phyloP scores from a whole-genome alignment of 2,329 filamentous ascomycete species.

The Chrysoporthe austroafricana region DNA sequence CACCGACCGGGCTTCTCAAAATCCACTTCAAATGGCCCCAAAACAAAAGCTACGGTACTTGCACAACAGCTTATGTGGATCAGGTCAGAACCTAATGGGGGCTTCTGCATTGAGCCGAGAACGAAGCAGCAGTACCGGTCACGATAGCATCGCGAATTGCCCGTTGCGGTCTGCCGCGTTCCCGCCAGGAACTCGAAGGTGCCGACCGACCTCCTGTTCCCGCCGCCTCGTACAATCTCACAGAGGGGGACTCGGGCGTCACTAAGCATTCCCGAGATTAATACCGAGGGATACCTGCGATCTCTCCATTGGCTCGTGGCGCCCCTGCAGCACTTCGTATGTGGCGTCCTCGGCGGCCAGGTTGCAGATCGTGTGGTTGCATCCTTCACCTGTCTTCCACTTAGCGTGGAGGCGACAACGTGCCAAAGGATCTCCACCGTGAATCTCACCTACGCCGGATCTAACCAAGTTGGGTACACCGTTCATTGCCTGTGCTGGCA shows the following conservation, averaged over 20 bases:
- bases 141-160: not conserved
- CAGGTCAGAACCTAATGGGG: slow-evolving; percentile 3
- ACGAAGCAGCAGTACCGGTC: not conserved
- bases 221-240: not conserved
- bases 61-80: slow-evolving; percentile 8
- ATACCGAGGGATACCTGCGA: slow-evolving; percentile 10
- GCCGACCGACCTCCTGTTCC: not conserved
- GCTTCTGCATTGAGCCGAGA: not conserved
- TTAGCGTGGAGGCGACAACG: slow-evolving; percentile 22
- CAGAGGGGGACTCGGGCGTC: slow-evolving; percentile 9
- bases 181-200: not conserved
- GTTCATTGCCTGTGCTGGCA: slow-evolving; percentile 14
- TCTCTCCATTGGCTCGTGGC: slow-evolving; percentile 9
- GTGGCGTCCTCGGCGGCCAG: slow-evolving; percentile 21
- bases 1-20: slow-evolving; percentile 4
- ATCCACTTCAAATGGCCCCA: slow-evolving; percentile 5
- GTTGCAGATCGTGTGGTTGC: slow-evolving; percentile 23
- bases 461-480: slow-evolving; percentile 23
- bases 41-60: not conserved
- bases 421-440: slow-evolving; percentile 24
- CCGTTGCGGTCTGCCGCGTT: not conserved
- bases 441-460: slow-evolving; percentile 15
- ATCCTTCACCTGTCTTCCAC: slow-evolving; percentile 19
- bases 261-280: slow-evolving; percentile 20
- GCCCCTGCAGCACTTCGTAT: slow-evolving; percentile 1